Percentiles rank a stretch among this genome's conserved stretches.
Evolutionary conservation across 2,329 filamentous ascomycete genomes (phyloP).

Genomic region (Ascochyta viciae-villosae): DNA sequence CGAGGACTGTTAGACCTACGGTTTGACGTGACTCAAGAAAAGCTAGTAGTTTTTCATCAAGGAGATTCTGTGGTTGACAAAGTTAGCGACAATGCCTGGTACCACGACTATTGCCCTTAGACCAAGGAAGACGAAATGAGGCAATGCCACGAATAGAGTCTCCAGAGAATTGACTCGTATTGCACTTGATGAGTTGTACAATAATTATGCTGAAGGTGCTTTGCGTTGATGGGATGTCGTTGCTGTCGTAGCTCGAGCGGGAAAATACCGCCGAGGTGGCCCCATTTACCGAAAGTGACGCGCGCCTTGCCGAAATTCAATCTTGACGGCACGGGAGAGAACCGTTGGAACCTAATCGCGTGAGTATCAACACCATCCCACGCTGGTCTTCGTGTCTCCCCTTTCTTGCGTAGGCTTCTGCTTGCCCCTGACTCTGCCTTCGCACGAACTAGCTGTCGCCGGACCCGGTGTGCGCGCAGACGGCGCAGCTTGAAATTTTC

Average conservation of each 20-base stretch:
- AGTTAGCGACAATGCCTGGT: too few relatives aligned
- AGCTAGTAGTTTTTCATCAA: too few relatives aligned
- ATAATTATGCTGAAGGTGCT: background rate
- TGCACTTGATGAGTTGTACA: background rate
- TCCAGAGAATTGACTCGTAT: background rate
- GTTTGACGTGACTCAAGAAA: too few relatives aligned
- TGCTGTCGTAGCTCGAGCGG: background rate
- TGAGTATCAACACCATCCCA: background rate
- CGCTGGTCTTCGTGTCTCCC: background rate
- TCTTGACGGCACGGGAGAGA: conserved; percentile 11
- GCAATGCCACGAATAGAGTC: background rate
- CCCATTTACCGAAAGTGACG: conserved; percentile 12
- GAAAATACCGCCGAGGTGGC: background rate
- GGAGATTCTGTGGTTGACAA: too few relatives aligned
- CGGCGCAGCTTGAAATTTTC: background rate
- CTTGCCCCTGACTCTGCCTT: conserved; percentile 3
- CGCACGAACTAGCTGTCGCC: background rate
- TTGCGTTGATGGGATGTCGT: background rate
- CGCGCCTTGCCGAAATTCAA: conserved; percentile 13
- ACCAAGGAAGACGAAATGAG: background rate
- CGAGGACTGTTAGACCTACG: too few relatives aligned
- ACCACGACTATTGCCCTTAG: background rate
- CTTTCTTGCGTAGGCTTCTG: background rate
- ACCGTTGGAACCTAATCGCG: conserved; percentile 13
- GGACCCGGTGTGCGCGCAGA: background rate